Percentiles rank a stretch among this genome's conserved stretches.
phyloP scores from a whole-genome alignment of 768 basidiomycete species.

The Dendrothele bispora region DNA sequence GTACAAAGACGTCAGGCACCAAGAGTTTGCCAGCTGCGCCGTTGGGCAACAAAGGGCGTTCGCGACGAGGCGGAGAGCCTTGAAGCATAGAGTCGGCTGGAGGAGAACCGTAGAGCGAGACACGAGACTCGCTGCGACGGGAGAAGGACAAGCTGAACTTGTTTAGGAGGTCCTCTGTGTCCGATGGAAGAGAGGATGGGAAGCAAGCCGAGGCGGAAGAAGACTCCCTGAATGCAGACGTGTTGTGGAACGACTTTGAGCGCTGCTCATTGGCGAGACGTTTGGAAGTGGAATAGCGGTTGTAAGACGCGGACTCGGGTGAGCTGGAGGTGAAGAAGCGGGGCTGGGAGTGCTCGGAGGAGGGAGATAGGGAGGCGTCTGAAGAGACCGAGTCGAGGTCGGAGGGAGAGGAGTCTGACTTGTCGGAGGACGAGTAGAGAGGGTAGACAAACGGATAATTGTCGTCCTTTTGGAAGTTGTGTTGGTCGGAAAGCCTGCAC shows the following conservation, averaged over 20 bases:
- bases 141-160: slow-evolving; percentile 45
- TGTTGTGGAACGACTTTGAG: slow-evolving; percentile 1
- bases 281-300: slow-evolving; percentile 12
- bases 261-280: neutral
- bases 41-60: slow-evolving; percentile 55
- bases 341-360: slow-evolving; percentile 28
- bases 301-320: slow-evolving; percentile 13
- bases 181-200: slow-evolving; percentile 46
- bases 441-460: slow-evolving; percentile 47
- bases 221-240: slow-evolving; percentile 31
- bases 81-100: slow-evolving; percentile 34
- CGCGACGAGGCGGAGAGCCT: slow-evolving; percentile 36
- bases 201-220: slow-evolving; percentile 34
- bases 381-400: slow-evolving; percentile 30
- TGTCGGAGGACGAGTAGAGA: slow-evolving; percentile 24
- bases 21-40: slow-evolving; percentile 68
- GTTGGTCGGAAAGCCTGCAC: slow-evolving; percentile 62
- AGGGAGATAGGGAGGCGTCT: slow-evolving; percentile 30
- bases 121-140: slow-evolving; percentile 54
- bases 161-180: slow-evolving; percentile 15
- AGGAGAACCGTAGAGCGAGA: slow-evolving; percentile 37
- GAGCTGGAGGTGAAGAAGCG: slow-evolving; percentile 22
- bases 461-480: slow-evolving; percentile 31
- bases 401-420: slow-evolving; percentile 40
- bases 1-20: slow-evolving; percentile 39